Evolutionary conservation across 2,329 filamentous ascomycete species (phyloP), one percentile per base, ranked within the genome.

Genomic region (Claviceps capensis): DNA sequence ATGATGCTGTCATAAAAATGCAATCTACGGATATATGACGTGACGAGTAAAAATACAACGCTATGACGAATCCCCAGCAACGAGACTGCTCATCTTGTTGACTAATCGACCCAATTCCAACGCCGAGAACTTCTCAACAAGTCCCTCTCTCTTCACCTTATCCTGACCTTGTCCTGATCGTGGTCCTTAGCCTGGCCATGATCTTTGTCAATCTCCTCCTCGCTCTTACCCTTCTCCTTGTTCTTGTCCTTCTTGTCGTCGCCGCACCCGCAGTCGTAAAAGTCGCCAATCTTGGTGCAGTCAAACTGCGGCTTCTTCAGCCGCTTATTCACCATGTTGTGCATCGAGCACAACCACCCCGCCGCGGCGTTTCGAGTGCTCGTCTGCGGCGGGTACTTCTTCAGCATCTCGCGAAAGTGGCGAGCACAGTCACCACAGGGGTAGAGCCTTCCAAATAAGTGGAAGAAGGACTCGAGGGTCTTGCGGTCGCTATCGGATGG

Each of bases 231-330:
- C 41, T 58, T 60, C 45, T 61, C 61, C 56, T 74, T 70, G 38
- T 49, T 59, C 41, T 58, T 60, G 40, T 62, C 61, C 56, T 74
- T 70, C 59, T 73, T 72, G 17, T 74, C 79, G n/a, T 84, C 82
- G 14, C 79, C 82, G 60, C 82, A 86, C 0, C 82, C 82, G 61
- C 82, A 86, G 62, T 86, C 82, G 65, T 85, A 86, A 62, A 83
- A 82, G 60, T 85, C 82, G 16, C 81, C 81, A 61, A 86, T 82
- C 34, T 81, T 78, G 53, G 72, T 77, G 60, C 82, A 86, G 65
- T 85, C 79, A 58, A 85, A 86, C 13, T 73, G 54, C 4, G 72
- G 68, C 66, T 85, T 85, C 60, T 77, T 68, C 36, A 85, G 67
- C 52, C 80, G 70, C 67, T 77, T 73, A 61, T 86, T 86, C 53